A percentile compares a stretch with the other conserved stretches of the same genome.
phyloP scores from a whole-genome alignment of 129 eudicot genomes.

The Flaveria ramosissima region DNA sequence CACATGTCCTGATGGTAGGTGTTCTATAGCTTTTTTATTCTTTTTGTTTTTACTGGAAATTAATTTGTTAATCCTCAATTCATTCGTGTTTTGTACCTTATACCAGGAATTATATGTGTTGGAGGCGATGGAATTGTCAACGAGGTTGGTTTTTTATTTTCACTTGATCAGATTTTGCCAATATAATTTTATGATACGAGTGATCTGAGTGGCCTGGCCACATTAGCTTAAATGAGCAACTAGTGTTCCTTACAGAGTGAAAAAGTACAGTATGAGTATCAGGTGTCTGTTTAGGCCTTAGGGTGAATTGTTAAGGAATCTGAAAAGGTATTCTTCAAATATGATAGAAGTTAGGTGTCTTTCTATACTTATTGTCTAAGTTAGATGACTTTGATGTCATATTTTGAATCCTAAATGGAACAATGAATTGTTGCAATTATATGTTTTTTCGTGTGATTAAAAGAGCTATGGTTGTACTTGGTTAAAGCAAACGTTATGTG shows the following conservation, averaged over 20 bases:
- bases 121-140: conserved; percentile 99
- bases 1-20: conserved; percentile 92
- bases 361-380: conserved; percentile 9
- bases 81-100: conserved; percentile 23
- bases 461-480: conserved; percentile 12
- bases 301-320: neutral
- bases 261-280: conserved; percentile 8
- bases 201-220: neutral
- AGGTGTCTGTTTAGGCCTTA: neutral
- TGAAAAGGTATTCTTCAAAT: neutral
- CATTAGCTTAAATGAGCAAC: conserved; percentile 5
- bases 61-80: conserved; percentile 12
- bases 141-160: conserved; percentile 60
- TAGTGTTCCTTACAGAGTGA: neutral
- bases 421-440: neutral
- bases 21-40: conserved; percentile 9
- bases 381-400: conserved; percentile 14
- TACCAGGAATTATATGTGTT: conserved; percentile 94
- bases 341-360: neutral
- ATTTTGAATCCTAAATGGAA: neutral
- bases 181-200: neutral
- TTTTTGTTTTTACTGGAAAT: neutral
- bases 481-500: neutral
- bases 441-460: neutral
- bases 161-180: conserved; percentile 23